These are phyloP conservation scores for Pseudogymnoascus sp. DNA, from an alignment of 2,329 filamentous ascomycete genomes.

Conservation along the genomic window DNA sequence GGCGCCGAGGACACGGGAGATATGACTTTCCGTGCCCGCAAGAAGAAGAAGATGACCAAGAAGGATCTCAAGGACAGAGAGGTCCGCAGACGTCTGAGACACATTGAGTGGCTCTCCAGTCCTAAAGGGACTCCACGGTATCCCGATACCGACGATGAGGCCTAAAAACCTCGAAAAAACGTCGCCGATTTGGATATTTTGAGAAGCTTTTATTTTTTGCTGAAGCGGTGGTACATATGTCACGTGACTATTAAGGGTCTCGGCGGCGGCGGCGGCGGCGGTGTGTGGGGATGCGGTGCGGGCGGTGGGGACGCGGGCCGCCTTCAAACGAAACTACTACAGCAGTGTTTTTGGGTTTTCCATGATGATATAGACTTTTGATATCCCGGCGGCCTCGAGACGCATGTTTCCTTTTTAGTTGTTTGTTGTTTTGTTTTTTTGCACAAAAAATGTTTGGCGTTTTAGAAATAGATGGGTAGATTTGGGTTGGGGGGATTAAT, in stretches of 20 bases:
- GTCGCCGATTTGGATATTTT: background rate
- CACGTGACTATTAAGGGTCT: background rate
- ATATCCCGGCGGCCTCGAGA: conserved; percentile 8
- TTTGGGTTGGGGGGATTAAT: background rate
- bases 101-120: conserved; percentile 77
- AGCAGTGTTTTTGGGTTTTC: background rate
- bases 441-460: conserved; percentile 6
- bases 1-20: conserved; percentile 71
- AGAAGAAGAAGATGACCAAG: conserved; percentile 99
- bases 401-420: background rate
- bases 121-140: conserved; percentile 53
- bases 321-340: background rate
- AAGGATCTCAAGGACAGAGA: conserved; percentile 93
- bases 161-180: background rate
- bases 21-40: conserved; percentile 81
- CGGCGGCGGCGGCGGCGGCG: background rate
- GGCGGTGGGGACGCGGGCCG: background rate
- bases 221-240: background rate
- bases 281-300: background rate
- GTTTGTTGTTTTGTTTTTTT: background rate
- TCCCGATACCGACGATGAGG: conserved; percentile 24
- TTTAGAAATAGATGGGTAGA: conserved; percentile 6
- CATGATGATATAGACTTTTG: conserved; percentile 8
- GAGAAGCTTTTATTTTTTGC: background rate
- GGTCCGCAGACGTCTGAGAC: conserved; percentile 73